These are phyloP conservation scores for Scleroderma bovista DNA, from an alignment of 768 basidiomycete genomes.

Conservation along the genomic window DNA sequence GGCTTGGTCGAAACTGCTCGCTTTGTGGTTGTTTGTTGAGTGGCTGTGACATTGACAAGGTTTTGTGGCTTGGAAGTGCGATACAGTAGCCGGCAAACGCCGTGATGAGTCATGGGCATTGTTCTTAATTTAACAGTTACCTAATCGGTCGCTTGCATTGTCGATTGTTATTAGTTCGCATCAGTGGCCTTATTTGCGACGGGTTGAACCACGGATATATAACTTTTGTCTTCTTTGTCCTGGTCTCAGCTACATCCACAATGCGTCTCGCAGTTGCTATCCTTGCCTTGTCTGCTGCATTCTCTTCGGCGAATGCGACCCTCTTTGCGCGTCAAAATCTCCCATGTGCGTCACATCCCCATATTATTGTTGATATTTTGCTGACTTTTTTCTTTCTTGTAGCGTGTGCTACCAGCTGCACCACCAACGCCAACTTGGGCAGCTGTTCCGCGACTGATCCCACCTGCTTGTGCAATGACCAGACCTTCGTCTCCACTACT, in stretches of 20 bases:
- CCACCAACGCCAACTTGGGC: constrained; percentile 38
- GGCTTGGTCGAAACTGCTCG: constrained; percentile 26
- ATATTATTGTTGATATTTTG: neutral
- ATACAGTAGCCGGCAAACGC: constrained; percentile 34
- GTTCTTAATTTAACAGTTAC: too few species aligned
- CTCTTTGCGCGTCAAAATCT: constrained; percentile 16
- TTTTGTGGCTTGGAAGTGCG: constrained; percentile 49
- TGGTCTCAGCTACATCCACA: too few species aligned
- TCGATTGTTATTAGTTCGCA: neutral
- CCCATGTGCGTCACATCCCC: constrained; percentile 16
- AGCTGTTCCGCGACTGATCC: constrained; percentile 46
- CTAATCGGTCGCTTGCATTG: neutral
- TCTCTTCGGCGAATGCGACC: constrained; percentile 14
- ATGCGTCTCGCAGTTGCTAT: constrained; percentile 16
- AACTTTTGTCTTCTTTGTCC: too few species aligned
- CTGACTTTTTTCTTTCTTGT: neutral
- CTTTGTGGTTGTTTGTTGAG: constrained; percentile 36
- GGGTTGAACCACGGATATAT: too few species aligned
- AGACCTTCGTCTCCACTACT: constrained; percentile 39
- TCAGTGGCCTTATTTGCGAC: too few species aligned
- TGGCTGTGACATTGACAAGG: constrained; percentile 44
- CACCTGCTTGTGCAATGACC: constrained; percentile 51
- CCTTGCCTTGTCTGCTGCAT: constrained; percentile 8
- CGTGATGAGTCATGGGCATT: constrained; percentile 13
- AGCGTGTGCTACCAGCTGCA: constrained; percentile 53